Percentiles rank a stretch among this genome's conserved stretches.
These are phyloP conservation scores for Hura crepitans DNA, from an alignment of 441 rosid genomes.

Conservation along the genomic window DNA sequence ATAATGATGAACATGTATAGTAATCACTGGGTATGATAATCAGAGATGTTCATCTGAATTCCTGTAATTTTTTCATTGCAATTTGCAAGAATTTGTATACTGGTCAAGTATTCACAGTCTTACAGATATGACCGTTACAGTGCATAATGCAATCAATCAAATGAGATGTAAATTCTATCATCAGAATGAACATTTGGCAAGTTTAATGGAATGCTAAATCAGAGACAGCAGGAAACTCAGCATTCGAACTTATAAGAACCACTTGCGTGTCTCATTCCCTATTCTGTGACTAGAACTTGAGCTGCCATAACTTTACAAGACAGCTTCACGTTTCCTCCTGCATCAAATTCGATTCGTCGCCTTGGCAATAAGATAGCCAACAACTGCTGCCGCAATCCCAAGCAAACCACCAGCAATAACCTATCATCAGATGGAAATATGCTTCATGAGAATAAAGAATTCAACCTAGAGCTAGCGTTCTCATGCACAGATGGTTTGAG, in stretches of 20 bases:
- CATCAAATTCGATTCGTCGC: conserved; percentile 24
- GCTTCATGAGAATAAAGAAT: neutral
- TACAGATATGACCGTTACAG: conserved; percentile 14
- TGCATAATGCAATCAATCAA: conserved; percentile 25
- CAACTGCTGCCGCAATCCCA: conserved; percentile 52
- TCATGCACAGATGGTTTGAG: neutral
- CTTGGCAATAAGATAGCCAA: conserved; percentile 44
- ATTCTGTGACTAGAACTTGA: conserved; percentile 13
- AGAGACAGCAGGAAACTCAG: conserved; percentile 9
- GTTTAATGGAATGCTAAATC: conserved; percentile 18
- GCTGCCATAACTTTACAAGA: conserved; percentile 12
- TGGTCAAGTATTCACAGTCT: neutral
- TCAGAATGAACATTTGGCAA: conserved; percentile 19
- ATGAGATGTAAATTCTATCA: conserved; percentile 18
- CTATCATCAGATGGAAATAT: conserved; percentile 36
- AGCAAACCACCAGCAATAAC: conserved; percentile 78
- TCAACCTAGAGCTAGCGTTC: neutral
- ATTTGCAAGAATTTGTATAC: conserved; percentile 17
- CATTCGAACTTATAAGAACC: conserved; percentile 14
- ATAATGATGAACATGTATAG: too few relatives aligned
- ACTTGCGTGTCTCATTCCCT: too few relatives aligned
- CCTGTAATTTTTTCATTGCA: conserved; percentile 18
- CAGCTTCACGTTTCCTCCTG: conserved; percentile 7
- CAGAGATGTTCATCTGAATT: neutral
- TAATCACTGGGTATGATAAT: too few relatives aligned